A percentile compares a stretch with the other conserved stretches of the same genome.
Evolutionary conservation across 495 filamentous ascomycete species (phyloP).

Genomic region (Astrocystis sublimbata): DNA sequence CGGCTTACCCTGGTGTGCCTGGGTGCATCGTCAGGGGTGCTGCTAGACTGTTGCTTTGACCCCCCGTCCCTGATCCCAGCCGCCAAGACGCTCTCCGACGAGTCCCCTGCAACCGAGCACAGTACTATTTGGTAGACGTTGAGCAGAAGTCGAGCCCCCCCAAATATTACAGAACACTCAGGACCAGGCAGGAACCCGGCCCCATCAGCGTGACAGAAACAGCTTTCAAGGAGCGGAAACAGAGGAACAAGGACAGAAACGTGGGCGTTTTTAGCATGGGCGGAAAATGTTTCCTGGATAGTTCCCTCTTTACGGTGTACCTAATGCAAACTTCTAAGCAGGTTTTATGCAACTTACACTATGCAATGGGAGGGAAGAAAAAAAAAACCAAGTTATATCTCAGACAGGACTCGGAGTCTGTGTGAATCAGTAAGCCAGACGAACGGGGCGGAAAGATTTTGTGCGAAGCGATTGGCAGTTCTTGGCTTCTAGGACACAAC

Average conservation of each 20-base stretch:
- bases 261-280: not conserved
- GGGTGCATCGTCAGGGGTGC: not conserved
- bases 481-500: not conserved
- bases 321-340: not conserved
- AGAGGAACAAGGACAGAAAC: no score
- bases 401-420: no score
- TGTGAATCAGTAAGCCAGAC: not conserved
- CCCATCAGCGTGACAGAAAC: slow-evolving; percentile 17
- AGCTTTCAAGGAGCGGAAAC: not conserved
- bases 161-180: slow-evolving; percentile 2
- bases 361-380: no score
- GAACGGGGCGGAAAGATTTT: not conserved
- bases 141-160: slow-evolving; percentile 1
- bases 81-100: slow-evolving; percentile 8
- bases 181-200: not conserved
- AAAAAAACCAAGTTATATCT: not conserved
- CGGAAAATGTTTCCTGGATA: not conserved
- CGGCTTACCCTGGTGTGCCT: not conserved
- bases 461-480: not conserved
- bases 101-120: slow-evolving; percentile 6
- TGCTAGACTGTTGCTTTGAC: slow-evolving; percentile 9
- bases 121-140: no score
- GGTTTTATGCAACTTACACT: not conserved
- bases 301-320: not conserved
- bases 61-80: no score